Evolutionary conservation across 2,329 filamentous ascomycete genomes (phyloP), one percentile per base, ranked within the genome.

Genomic region (Pseudocercospora fijiensis): DNA sequence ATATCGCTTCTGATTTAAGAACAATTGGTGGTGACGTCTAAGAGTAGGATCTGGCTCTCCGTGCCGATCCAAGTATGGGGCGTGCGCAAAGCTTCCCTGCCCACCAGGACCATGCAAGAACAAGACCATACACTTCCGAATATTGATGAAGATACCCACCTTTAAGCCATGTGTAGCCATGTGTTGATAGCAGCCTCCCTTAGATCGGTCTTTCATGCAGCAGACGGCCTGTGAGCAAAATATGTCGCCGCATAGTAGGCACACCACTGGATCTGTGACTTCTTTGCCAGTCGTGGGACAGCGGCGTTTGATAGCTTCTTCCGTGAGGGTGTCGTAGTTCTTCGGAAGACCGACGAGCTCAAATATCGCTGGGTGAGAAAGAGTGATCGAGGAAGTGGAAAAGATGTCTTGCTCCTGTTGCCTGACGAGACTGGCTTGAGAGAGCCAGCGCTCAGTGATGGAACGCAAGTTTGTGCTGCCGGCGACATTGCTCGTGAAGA

Each of bases 191-290:
- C 91, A 94, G 30, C 96, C 93, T 52, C 93, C 93, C 76, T 81
- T 58, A 76, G 68, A 78, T 62, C 85, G 85, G 64, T 86, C 82
- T 71, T 87, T 88, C 73, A 91, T 86, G 76, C 95, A 99, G 79
- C 95, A 99, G 53, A 93, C 89, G 52, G 90, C 92, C 80, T 99
- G 95, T 9, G 90, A 92, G 78, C 95, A 99, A 78, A 97, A 94
- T 45, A 99, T 91, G n/a, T 93, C 92, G 33, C 95, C 94, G 74
- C 95, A 99, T 79, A 97, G 92, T 43, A 99, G 84, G 74, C 95
- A 99, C 41, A 99, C 86, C 68, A 90, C 91, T 0, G 95, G 92
- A 76, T 99, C 96, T 1, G 88, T 89, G 57, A 99, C 81, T 70
- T 97, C 94, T 75, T 95, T 96, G 68, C 92, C 92, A 1, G 92